Evolutionary conservation across 164 flowering plant genomes (phyloP), one percentile per base, ranked within the genome.

Genomic region (Aristolochia fimbriata): DNA sequence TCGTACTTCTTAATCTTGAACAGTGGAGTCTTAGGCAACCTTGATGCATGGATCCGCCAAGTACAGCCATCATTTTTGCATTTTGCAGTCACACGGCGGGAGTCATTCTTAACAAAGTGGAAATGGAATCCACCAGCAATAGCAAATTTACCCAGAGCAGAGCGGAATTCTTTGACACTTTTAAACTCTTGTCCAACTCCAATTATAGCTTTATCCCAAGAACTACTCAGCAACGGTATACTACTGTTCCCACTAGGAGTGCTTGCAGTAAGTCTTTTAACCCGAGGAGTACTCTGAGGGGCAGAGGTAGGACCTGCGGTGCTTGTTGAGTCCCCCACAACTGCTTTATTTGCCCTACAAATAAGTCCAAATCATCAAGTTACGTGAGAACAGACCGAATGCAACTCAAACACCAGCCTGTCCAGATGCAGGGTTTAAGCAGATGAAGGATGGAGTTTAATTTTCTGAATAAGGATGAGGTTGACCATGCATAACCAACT

Each of bases 1-100:
- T 75, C 72, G 73, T 83, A 68, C 66, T 73, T 87, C 57, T 79
- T 82, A 19, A 90, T 73, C 73, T 67, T 74, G 57, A 87, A 81
- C 12, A 74, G 69, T 31, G 78, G 71, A 6, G 68, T 70, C 22
- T 80, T 70, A 25, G 86, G 73, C 37, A 83, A 81, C 86, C 85
- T 77, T 16, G 88, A 82, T 47, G 95, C 97, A 71, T 79, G 78
- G 55, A 90, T 76, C 66, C 73, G 72, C 97, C 97, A 90, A 19
- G 88, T 71, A 72, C 97, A 87, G 51, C 80, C 83, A 22, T 80
- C 86, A 27, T 62, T 65, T 47, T 70, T 71, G 70, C 97, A 90
- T 58, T 31, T 76, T 23, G 79, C 95, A 74, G 82, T 81, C 10
- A 75, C 88, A 54, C 97, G 91, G 37, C 64, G 71, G 10, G 77